A percentile compares a stretch with the other conserved stretches of the same genome.
These are phyloP conservation scores for Nyctanthes arbortristis DNA, from an alignment of 257 asterid species.

Conservation along the genomic window DNA sequence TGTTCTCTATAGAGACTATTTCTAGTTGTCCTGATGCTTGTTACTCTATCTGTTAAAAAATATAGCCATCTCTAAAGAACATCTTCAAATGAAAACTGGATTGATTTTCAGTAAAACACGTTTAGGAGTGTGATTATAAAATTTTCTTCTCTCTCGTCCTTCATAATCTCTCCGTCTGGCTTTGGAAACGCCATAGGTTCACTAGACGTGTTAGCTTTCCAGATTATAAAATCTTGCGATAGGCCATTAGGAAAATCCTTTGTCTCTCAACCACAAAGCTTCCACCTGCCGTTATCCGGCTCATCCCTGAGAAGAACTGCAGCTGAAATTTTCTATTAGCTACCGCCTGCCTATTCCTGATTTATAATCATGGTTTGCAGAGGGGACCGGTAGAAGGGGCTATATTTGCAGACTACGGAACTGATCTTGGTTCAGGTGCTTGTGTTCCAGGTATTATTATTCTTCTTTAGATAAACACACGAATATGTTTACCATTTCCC, in stretches of 20 bases:
- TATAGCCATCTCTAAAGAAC: neutral
- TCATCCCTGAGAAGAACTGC: neutral
- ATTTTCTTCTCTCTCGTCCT: neutral
- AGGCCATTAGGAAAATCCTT: neutral
- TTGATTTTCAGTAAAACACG: neutral
- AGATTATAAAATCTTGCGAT: neutral
- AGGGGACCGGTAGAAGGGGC: conserved; percentile 85
- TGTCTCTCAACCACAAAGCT: neutral
- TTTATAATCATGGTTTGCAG: conserved; percentile 40
- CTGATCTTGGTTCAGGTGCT: conserved; percentile 91
- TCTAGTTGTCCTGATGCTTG: neutral
- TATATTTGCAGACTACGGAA: conserved; percentile 90
- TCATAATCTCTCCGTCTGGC: neutral
- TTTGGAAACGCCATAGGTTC: neutral
- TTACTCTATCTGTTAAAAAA: too few species aligned
- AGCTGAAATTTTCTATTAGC: conserved; percentile 2
- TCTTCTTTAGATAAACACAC: too few species aligned
- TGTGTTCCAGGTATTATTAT: conserved; percentile 66
- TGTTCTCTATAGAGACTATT: too few species aligned
- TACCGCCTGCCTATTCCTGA: conserved; percentile 18
- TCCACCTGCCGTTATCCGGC: neutral
- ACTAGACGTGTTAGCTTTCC: neutral
- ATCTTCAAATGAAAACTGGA: neutral
- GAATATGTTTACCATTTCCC: neutral
- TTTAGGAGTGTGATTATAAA: neutral